Base-by-base conservation (phyloP, 768 basidiomycete species). In the Trametes punicea region DNA sequence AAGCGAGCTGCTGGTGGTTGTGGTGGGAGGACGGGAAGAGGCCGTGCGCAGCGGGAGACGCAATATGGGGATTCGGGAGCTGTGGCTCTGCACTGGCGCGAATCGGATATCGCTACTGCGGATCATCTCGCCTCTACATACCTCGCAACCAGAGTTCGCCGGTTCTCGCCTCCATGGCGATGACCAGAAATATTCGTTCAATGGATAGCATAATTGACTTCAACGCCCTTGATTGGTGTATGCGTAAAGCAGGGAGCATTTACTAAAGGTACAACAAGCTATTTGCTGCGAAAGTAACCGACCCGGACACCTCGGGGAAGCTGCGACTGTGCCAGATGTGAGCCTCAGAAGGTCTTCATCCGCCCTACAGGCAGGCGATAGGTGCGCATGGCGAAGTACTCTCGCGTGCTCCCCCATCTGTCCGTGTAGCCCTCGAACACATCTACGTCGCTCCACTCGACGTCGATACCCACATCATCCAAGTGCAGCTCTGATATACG, bases 401-500 rank as follows among this genome's bases (percentile, higher is more conserved):
- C 79, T 39, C 83, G 76, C 48, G 84, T 88, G 39, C 82, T 76
- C 13, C 85, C 86, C 93, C 93, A 96, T 42, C 85, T 78, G 47
- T 83, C 80, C 38, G 76, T 74, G 39, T 78, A 75, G n/a, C 72
- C 68, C 46, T 73, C 77, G 20, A 78, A 77, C 26, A 93, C 84
- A 54, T 89, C 83, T 4, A 98, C 81, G 64, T 94, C 88, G 52
- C 74, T 75, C 97, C 97, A 99, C 33, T 78, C 64, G 23, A 93
- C 83, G 40, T 84, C 74, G n/a, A 91, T 67, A 0, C 96, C 94
- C 1, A 90, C 73, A 44, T 90, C 84, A n/a, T 82, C 74, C 27
- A 99, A 78, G 67, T 98, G 93, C 33, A 95, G 70, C 57, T 94
- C 93, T 0, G 91, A 80, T 4, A 99, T 77, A 57, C 78, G 82